Percentiles rank a stretch among this genome's conserved stretches.
These are phyloP conservation scores for Hydrangea macrophylla DNA, from an alignment of 148 eudicot species.

Conservation along the genomic window DNA sequence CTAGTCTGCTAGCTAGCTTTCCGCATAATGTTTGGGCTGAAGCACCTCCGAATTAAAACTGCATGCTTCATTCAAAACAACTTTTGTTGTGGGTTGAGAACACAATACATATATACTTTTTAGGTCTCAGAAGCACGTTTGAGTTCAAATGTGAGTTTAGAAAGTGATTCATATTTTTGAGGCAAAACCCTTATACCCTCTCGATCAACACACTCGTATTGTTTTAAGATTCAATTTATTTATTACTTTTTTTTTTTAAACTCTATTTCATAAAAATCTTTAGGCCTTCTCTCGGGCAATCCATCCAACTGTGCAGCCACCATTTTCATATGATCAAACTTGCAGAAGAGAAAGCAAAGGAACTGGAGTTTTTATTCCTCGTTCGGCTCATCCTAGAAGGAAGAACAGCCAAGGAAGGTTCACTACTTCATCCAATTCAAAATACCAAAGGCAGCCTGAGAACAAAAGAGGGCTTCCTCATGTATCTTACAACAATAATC, in stretches of 20 bases:
- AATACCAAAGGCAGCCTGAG: conserved; percentile 21
- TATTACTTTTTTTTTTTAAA: not conserved
- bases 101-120: no score
- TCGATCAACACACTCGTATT: no score
- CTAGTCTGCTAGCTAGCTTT: no score
- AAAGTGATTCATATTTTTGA: no score
- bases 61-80: no score
- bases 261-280: not conserved
- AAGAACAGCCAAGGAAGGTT: conserved; percentile 43
- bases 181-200: no score
- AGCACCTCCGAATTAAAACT: no score
- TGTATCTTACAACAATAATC: conserved; percentile 15
- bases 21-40: no score
- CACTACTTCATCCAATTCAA: conserved; percentile 22
- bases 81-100: no score
- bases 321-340: conserved; percentile 30
- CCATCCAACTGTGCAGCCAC: conserved; percentile 34
- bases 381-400: conserved; percentile 45
- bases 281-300: conserved; percentile 37
- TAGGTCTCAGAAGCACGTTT: no score
- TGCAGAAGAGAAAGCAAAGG: conserved; percentile 62
- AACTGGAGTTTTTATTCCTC: conserved; percentile 87
- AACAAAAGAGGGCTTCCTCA: conserved; percentile 26
- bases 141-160: no score
- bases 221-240: not conserved